Conservation (phyloP, 2,329 filamentous ascomycete species). For the Ceratocystis cubensis region DNA sequence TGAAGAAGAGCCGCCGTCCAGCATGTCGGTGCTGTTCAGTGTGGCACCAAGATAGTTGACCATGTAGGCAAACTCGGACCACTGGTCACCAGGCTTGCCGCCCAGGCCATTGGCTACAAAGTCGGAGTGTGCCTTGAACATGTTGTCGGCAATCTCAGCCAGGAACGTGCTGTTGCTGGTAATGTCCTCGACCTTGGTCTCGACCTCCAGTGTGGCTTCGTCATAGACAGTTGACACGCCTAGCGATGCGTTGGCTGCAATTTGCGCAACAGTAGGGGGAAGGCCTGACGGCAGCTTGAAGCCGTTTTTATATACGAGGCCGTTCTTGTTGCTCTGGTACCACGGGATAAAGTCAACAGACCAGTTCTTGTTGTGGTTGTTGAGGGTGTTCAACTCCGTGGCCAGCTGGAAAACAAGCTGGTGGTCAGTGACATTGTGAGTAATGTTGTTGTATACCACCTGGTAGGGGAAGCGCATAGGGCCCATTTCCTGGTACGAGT, state of each 20-base stretch:
- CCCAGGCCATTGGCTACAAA: conserved; percentile 34
- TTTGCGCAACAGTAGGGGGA: conserved; percentile 39
- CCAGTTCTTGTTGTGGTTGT: conserved; percentile 36
- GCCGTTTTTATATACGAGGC: conserved; percentile 37
- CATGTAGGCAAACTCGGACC: conserved; percentile 50
- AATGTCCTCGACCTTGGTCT: conserved; percentile 19
- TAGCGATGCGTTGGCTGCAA: conserved; percentile 35
- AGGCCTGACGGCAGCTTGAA: conserved; percentile 38
- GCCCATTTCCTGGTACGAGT: conserved; percentile 56
- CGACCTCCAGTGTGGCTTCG: conserved; percentile 26
- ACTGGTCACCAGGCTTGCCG: conserved; percentile 35
- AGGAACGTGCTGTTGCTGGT: conserved; percentile 25
- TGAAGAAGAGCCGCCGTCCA: conserved; percentile 20
- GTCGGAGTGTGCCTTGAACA: conserved; percentile 32
- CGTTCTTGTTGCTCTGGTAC: conserved; percentile 44
- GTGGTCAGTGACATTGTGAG: conserved; percentile 48
- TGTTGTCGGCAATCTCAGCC: conserved; percentile 31
- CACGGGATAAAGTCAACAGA: conserved; percentile 50
- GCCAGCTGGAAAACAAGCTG: conserved; percentile 53
- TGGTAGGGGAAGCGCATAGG: conserved; percentile 52
- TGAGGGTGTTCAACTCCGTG: conserved; percentile 46
- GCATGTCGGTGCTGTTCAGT: conserved; percentile 38
- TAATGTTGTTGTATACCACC: conserved; percentile 42
- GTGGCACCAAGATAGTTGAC: conserved; percentile 41
- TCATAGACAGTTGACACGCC: conserved; percentile 21